A percentile compares a stretch with the other conserved stretches of the same genome.
Evolutionary conservation across 257 asterid species (phyloP).

Genomic region (Solanum ossicruentum): DNA sequence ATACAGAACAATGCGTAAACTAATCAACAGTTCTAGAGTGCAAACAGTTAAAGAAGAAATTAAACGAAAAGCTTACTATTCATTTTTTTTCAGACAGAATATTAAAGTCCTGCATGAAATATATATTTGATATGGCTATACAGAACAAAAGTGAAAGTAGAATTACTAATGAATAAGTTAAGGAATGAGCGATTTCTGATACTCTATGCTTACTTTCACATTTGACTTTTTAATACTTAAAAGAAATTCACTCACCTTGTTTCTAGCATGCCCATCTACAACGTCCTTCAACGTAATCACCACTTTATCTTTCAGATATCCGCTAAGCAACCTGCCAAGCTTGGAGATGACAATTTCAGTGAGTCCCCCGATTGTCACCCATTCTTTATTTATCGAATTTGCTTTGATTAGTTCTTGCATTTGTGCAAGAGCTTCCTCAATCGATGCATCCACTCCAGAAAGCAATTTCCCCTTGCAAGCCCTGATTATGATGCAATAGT

Average conservation of each 20-base stretch:
- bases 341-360: constrained; percentile 17
- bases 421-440: constrained; percentile 25
- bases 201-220: background rate
- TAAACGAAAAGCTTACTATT: background rate
- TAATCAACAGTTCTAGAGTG: background rate
- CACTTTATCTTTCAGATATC: constrained; percentile 12
- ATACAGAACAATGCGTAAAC: background rate
- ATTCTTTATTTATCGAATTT: constrained; percentile 38
- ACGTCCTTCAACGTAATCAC: constrained; percentile 28
- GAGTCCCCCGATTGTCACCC: constrained; percentile 50
- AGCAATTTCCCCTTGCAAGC: constrained; percentile 30
- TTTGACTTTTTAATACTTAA: background rate
- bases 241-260: constrained; percentile 29
- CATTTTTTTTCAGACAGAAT: background rate
- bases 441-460: constrained; percentile 7
- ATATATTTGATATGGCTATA: background rate
- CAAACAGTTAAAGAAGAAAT: background rate
- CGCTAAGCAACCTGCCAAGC: constrained; percentile 6
- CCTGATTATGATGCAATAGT: constrained; percentile 42
- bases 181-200: background rate
- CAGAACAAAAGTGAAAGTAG: background rate
- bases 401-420: constrained; percentile 28
- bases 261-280: constrained; percentile 39
- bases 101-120: background rate
- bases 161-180: background rate